Base-by-base conservation (phyloP, 2,329 filamentous ascomycete genomes). In the Herpotrichia juniperi region DNA sequence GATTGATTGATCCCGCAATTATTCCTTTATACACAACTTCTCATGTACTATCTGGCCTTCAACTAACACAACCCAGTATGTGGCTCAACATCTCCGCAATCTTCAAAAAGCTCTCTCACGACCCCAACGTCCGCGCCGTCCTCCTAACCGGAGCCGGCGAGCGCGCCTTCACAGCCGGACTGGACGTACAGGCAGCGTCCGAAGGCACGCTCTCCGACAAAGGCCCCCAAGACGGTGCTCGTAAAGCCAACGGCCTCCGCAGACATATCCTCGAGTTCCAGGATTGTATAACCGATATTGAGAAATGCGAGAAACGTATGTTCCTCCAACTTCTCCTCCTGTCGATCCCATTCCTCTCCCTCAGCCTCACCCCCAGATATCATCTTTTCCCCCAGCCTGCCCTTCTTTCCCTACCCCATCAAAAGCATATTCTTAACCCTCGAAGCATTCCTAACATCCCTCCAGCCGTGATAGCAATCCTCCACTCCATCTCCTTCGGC, bases 81-180 rank as follows among this genome's bases (percentile, higher is more conserved):
- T 97, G 93, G 91, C 78, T 87, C 47, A 91, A 96, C 77, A 81
- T 96, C 57, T 84, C 86, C 49, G 67, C 74, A 11, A 80, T 96
- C 61, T 94, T 97, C 78, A 74, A 79, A 50, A 81, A 83, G 54
- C 84, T 97, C 55, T 93, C 90, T 35, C 70, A 77, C 54, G 88
- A 93, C 74, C 78, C 88, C 0, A 81, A 87, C 34, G 83, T 96
- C 49, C 89, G 93, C 57, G 86, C 83, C 57, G 83, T 97, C 50
- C 77, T 97, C 56, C 80, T 97, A 62, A 91, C 89, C 22, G 92
- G 90, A 48, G 87, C 89, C 17, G 93, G 93, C 34, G 86, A 91
- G 39, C 84, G 86, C 61, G 93, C 91, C 25, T 97, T 97, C 78
- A 93, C 90, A 2, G 82, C 90, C 0, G 93, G 93, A 0, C 79